Evolutionary conservation across 2,329 filamentous ascomycete species (phyloP), one percentile per base, ranked within the genome.

Genomic region (Saccharata proteae): DNA sequence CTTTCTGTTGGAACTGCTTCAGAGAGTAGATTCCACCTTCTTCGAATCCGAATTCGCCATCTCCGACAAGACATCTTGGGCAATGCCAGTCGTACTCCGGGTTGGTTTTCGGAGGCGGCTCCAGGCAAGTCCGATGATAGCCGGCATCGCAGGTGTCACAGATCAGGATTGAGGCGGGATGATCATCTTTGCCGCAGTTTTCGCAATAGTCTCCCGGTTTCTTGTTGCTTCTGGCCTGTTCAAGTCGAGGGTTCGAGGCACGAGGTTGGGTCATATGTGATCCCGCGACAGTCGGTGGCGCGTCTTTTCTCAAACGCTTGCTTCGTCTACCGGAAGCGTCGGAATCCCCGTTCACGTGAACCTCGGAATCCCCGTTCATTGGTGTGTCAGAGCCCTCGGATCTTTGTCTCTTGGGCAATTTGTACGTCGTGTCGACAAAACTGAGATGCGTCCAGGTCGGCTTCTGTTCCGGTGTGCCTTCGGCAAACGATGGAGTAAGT

Each of bases 181-280:
- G 80, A 17, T 90, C 81, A 13, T 74, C 74, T 47, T 79, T 84
- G 23, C 80, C 80, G 47, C 90, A 98, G 13, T 74, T 75, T 52
- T 94, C 85, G 50, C 90, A 98, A 55, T 30, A 67, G 50, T 79
- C 71, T 38, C 73, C 72, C 18, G 63, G 65, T 44, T 67, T 69
- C 33, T 68, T 65, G 30, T 65, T 61, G 20, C 73, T 70, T 27
- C 14, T 30, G 4, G 16, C 32, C 27, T 68, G 65, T 29, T 66
- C 64, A 24, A 62, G 65, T 40, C 74, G 71, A 12, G 78, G 82
- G 11, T 77, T 77, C 16, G 80, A 77, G 35, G 88, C 83, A 32
- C 88, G 81, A 49, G 93, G 85, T 47, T 88, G 74, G 38, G 83
- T 90, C 85, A 96, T 96, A 59, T 96, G 85, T 31, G 88, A 96